A percentile compares a stretch with the other conserved stretches of the same genome.
phyloP scores from a whole-genome alignment of 805 yeast species.

The Starmerella roubikii region DNA sequence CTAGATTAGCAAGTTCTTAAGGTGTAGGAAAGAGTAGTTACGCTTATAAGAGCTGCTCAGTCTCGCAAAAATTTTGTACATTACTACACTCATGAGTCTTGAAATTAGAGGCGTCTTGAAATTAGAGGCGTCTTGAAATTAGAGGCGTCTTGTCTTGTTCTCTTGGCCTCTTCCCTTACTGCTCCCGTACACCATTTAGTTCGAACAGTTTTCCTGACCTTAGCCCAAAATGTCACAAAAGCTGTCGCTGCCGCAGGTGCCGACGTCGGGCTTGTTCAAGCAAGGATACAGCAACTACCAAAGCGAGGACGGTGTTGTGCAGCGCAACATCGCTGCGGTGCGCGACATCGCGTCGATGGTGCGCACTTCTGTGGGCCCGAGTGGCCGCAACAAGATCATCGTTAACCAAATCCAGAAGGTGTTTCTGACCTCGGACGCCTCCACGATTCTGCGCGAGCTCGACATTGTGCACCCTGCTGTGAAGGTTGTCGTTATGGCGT shows the following conservation, averaged over 20 bases:
- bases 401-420: slow-evolving; percentile 78
- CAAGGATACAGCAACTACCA: slow-evolving; percentile 83
- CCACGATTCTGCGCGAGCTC: slow-evolving; percentile 84
- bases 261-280: slow-evolving; percentile 85
- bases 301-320: slow-evolving; percentile 87
- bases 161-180: neutral
- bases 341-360: slow-evolving; percentile 87
- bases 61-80: too few relatives aligned
- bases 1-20: too few relatives aligned
- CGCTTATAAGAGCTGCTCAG: too few relatives aligned
- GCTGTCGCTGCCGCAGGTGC: slow-evolving; percentile 79
- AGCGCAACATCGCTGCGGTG: slow-evolving; percentile 84
- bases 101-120: too few relatives aligned
- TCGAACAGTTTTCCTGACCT: too few relatives aligned
- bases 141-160: neutral
- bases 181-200: too few relatives aligned
- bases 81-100: too few relatives aligned
- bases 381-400: slow-evolving; percentile 91
- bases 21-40: too few relatives aligned
- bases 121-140: neutral
- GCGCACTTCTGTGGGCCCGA: slow-evolving; percentile 90
- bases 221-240: slow-evolving; percentile 8
- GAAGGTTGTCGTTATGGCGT: slow-evolving; percentile 87
- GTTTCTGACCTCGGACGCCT: slow-evolving; percentile 93
- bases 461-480: slow-evolving; percentile 97